These are phyloP conservation scores for Cicer arietinum DNA, from an alignment of 306 rosid genomes.

Conservation along the genomic window DNA sequence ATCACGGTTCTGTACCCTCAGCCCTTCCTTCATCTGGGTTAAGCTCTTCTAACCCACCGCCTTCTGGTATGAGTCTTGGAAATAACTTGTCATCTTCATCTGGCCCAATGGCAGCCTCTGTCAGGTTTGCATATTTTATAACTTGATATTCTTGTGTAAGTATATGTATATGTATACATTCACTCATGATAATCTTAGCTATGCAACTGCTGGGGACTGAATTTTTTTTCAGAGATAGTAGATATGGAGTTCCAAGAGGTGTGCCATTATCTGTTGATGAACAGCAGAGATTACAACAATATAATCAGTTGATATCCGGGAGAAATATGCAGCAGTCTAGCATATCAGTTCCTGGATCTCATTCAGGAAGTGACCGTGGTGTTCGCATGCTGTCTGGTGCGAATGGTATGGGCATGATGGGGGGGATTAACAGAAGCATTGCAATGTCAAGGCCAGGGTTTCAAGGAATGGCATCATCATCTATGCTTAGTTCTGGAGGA, in stretches of 20 bases:
- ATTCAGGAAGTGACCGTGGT: slow-evolving; percentile 86
- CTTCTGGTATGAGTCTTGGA: slow-evolving; percentile 74
- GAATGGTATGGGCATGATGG: slow-evolving; percentile 82
- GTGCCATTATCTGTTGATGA: slow-evolving; percentile 83
- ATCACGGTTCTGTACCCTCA: slow-evolving; percentile 68
- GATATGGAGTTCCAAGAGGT: slow-evolving; percentile 74
- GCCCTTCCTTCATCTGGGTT: slow-evolving; percentile 68
- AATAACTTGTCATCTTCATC: slow-evolving; percentile 69
- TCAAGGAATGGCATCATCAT: slow-evolving; percentile 77
- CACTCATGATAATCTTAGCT: neutral
- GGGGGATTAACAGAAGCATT: slow-evolving; percentile 81
- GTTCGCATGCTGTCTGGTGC: slow-evolving; percentile 84
- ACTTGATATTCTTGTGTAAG: slow-evolving; percentile 24
- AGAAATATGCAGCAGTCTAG: slow-evolving; percentile 76
- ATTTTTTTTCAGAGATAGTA: slow-evolving; percentile 65
- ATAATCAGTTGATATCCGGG: slow-evolving; percentile 74
- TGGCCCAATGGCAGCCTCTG: slow-evolving; percentile 58
- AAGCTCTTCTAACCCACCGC: slow-evolving; percentile 72
- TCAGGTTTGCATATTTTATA: slow-evolving; percentile 62
- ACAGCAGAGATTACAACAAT: slow-evolving; percentile 89
- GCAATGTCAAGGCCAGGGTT: slow-evolving; percentile 85
- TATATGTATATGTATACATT: neutral
- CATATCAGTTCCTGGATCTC: slow-evolving; percentile 72
- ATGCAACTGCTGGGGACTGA: neutral
- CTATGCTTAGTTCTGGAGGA: slow-evolving; percentile 76